A percentile compares a stretch with the other conserved stretches of the same genome.
Evolutionary conservation across 345 rosid species (phyloP).

Genomic region (Pistacia vera): DNA sequence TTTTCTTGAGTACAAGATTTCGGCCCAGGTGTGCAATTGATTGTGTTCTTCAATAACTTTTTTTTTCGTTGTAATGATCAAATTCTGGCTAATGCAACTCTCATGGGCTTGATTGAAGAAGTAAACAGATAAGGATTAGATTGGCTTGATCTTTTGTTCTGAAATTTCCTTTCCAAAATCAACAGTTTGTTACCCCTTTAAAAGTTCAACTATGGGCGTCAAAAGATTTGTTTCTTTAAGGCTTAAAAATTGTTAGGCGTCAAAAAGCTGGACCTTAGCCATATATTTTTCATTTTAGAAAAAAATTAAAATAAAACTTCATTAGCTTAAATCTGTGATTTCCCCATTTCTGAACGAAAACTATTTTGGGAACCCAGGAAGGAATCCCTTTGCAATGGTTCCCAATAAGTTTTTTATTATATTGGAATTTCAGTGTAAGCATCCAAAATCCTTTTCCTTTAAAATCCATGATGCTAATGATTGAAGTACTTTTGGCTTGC

Average conservation of each 20-base stretch:
- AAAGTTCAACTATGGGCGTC: neutral
- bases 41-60: neutral
- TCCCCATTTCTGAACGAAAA: neutral
- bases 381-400: neutral
- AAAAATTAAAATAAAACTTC: too few relatives aligned
- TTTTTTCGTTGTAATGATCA: neutral
- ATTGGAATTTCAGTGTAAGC: neutral
- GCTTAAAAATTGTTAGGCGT: neutral
- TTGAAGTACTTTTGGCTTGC: slow-evolving; percentile 22
- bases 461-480: neutral
- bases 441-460: neutral
- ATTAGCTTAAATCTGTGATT: neutral
- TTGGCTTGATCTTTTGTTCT: neutral
- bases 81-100: neutral
- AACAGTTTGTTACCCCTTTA: neutral
- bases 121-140: neutral
- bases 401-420: neutral
- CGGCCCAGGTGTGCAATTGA: slow-evolving; percentile 49
- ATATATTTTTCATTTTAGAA: neutral
- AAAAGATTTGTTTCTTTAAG: neutral
- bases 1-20: slow-evolving; percentile 60
- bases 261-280: neutral
- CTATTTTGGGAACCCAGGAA: neutral
- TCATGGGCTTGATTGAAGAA: neutral
- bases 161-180: neutral